A percentile compares a stretch with the other conserved stretches of the same genome.
These are phyloP conservation scores for Verticillium isaacii DNA, from an alignment of 2,329 filamentous ascomycete genomes.

Conservation along the genomic window DNA sequence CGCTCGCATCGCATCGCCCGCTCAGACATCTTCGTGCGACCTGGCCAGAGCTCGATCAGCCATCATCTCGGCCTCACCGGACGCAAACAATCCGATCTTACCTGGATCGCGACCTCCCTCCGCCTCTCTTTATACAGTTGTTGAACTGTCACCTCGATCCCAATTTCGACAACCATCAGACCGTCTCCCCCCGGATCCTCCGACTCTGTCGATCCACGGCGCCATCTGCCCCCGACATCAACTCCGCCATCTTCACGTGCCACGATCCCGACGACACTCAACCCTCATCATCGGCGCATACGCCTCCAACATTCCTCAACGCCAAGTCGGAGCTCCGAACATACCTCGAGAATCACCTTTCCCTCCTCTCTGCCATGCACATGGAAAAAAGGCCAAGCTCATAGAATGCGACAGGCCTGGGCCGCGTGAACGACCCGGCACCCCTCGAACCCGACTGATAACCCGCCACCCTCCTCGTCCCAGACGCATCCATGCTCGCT, in stretches of 20 bases:
- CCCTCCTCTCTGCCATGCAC: background rate
- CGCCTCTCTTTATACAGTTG: background rate
- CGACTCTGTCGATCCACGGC: background rate
- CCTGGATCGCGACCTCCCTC: background rate
- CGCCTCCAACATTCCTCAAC: background rate
- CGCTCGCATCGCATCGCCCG: background rate
- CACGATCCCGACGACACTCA: background rate
- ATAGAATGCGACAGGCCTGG: background rate
- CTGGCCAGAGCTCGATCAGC: background rate
- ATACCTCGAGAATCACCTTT: background rate
- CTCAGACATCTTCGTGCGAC: background rate
- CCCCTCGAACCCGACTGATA: background rate
- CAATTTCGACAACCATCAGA: background rate
- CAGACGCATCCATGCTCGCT: slow-evolving; percentile 51
- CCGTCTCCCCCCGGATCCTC: background rate
- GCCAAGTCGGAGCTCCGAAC: background rate
- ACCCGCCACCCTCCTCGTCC: background rate
- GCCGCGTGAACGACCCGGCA: background rate
- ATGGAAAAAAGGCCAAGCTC: background rate
- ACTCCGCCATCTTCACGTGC: background rate
- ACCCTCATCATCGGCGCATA: background rate
- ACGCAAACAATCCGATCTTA: background rate
- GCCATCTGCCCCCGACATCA: background rate
- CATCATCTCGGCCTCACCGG: background rate
- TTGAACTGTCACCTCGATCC: background rate